phyloP scores from a whole-genome alignment of 805 yeast species.

The Candida khao-thaluensis region DNA sequence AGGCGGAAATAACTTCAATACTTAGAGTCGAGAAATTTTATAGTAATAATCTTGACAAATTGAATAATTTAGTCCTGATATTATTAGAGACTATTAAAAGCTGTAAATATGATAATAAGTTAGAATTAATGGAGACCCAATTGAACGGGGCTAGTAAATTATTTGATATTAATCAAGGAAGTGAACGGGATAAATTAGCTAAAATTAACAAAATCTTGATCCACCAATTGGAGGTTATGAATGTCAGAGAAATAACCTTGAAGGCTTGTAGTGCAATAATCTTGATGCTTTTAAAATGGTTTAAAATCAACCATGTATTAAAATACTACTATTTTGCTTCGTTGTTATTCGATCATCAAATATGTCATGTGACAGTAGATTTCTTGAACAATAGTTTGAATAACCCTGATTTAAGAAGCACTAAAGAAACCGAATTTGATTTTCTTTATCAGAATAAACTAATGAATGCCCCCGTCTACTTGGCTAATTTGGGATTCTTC shows the following conservation, averaged over 20 bases:
- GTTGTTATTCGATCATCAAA: conserved; percentile 72
- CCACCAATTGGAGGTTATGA: conserved; percentile 52
- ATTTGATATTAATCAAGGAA: conserved; percentile 13
- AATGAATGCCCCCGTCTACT: conserved; percentile 35
- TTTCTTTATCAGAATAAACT: conserved; percentile 38
- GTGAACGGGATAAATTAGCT: conserved; percentile 9
- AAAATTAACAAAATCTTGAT: conserved; percentile 26
- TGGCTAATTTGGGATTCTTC: conserved; percentile 38
- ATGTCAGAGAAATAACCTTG: conserved; percentile 61
- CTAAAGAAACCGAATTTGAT: conserved; percentile 29
- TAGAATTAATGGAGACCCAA: conserved; percentile 37
- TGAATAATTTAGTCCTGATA: conserved; percentile 65
- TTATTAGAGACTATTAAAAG: conserved; percentile 62
- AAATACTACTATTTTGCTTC: conserved; percentile 75
- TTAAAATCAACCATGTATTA: conserved; percentile 70
- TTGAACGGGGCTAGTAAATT: conserved; percentile 32
- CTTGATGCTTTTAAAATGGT: conserved; percentile 65
- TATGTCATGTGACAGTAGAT: conserved; percentile 34
- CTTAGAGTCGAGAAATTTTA: conserved; percentile 64
- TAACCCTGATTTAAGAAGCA: conserved; percentile 32
- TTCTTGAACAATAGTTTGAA: conserved; percentile 35
- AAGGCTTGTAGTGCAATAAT: conserved; percentile 59
- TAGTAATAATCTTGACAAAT: conserved; percentile 45
- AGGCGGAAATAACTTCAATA: conserved; percentile 41
- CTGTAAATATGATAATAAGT: conserved; percentile 38